A percentile compares a stretch with the other conserved stretches of the same genome.
Conservation (phyloP, 306 rosid genomes). For the Hippophae rhamnoides region DNA sequence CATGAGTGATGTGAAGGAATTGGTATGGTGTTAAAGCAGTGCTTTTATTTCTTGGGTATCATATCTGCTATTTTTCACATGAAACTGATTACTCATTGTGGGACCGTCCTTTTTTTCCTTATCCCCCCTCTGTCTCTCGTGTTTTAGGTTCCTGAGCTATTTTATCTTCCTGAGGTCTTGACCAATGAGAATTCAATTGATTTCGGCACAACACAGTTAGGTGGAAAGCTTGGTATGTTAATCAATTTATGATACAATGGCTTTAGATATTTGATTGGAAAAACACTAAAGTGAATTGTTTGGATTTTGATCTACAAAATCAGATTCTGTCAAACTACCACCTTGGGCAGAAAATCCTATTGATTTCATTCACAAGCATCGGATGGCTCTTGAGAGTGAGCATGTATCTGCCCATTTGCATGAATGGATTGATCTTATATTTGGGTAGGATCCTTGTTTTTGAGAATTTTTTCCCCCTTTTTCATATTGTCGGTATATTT, state of each 20-base stretch:
- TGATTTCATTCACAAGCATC: constrained; percentile 95
- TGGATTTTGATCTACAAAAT: constrained; percentile 19
- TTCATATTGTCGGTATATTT: neutral
- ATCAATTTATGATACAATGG: constrained; percentile 21
- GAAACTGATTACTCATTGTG: constrained; percentile 12
- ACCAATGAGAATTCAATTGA: constrained; percentile 89
- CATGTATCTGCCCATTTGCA: constrained; percentile 85
- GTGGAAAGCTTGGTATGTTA: constrained; percentile 77
- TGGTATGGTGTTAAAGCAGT: constrained; percentile 39
- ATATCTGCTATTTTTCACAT: neutral
- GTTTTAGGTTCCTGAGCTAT: constrained; percentile 87
- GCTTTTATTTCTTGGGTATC: constrained; percentile 5
- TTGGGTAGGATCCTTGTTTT: constrained; percentile 52
- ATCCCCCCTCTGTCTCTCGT: constrained; percentile 2
- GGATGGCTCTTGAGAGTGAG: constrained; percentile 94
- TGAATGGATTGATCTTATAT: constrained; percentile 97
- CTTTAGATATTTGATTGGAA: constrained; percentile 7
- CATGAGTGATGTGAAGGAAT: constrained; percentile 97
- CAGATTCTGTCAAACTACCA: constrained; percentile 83
- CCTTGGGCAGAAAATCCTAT: constrained; percentile 86
- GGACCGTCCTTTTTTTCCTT: neutral
- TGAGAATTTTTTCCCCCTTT: neutral
- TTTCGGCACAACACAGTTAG: constrained; percentile 91
- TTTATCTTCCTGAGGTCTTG: constrained; percentile 88
- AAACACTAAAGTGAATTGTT: constrained; percentile 20